phyloP scores from a whole-genome alignment of 305 asterid species.

The Fraxinus sp. region DNA sequence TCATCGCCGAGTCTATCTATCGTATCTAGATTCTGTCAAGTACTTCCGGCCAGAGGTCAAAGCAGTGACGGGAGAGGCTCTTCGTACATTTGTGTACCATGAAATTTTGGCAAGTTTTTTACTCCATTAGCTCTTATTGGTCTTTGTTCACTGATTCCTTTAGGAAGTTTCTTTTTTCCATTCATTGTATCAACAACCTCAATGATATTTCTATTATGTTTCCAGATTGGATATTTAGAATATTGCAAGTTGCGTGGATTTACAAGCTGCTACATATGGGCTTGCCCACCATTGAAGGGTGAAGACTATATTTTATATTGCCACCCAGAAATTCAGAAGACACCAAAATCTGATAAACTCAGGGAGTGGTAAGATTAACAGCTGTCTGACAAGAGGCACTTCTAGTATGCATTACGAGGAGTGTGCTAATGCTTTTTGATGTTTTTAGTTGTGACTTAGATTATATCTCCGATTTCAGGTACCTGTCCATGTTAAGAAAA shows the following conservation, averaged over 20 bases:
- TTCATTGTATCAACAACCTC: constrained; percentile 16
- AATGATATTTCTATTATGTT: constrained; percentile 21
- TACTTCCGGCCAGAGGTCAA: constrained; percentile 93
- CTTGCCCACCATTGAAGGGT: constrained; percentile 95
- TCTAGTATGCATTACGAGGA: neutral
- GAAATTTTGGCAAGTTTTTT: constrained; percentile 76
- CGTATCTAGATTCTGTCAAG: constrained; percentile 95
- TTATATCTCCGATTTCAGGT: constrained; percentile 58
- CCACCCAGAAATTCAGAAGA: constrained; percentile 99
- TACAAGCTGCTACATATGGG: constrained; percentile 97
- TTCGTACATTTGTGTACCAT: constrained; percentile 93
- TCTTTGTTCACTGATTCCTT: neutral
- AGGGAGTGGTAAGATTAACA: constrained; percentile 78
- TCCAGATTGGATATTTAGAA: constrained; percentile 91
- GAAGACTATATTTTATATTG: constrained; percentile 95
- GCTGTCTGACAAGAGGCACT: constrained; percentile 5
- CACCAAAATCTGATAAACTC: constrained; percentile 96
- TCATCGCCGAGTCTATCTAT: constrained; percentile 96
- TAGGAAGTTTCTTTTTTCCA: neutral
- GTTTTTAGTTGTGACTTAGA: constrained; percentile 13
- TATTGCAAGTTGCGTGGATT: constrained; percentile 93
- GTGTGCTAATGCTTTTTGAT: constrained; percentile 14
- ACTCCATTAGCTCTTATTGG: constrained; percentile 15
- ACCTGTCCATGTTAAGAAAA: constrained; percentile 84
- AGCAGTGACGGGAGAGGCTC: constrained; percentile 96